A percentile compares a stretch with the other conserved stretches of the same genome.
phyloP scores from a whole-genome alignment of 2,329 filamentous ascomycete species.

The Sporothrix brunneoviolacea region DNA sequence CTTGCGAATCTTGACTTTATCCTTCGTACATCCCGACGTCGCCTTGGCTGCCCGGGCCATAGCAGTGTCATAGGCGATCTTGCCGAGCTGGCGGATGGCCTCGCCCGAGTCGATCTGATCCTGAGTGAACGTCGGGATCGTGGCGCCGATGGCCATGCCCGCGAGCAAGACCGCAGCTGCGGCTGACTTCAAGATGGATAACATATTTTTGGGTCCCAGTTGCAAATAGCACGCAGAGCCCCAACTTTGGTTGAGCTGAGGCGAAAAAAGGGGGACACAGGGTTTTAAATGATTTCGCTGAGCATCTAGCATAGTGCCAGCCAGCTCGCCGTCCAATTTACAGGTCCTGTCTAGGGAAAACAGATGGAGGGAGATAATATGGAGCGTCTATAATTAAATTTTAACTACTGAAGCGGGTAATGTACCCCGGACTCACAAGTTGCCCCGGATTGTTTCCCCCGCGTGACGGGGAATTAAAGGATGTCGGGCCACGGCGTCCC shows the following conservation, averaged over 20 bases:
- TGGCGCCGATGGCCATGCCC: constrained; percentile 1
- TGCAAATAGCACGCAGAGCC: too few relatives aligned
- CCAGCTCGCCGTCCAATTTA: too few relatives aligned
- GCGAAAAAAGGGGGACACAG: too few relatives aligned
- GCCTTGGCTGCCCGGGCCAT: constrained; percentile 21
- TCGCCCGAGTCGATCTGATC: constrained; percentile 22
- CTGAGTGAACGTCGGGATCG: constrained; percentile 19
- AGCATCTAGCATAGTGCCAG: too few relatives aligned
- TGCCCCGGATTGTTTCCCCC: too few relatives aligned
- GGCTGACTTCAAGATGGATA: not conserved
- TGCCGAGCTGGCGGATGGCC: constrained; percentile 20
- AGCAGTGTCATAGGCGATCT: constrained; percentile 22
- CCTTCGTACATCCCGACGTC: constrained; percentile 21
- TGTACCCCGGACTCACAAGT: constrained; percentile 5
- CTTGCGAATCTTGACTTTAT: constrained; percentile 22
- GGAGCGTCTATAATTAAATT: not conserved
- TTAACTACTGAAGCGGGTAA: not conserved
- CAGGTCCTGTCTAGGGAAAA: not conserved
- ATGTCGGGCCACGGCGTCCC: too few relatives aligned
- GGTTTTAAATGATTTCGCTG: too few relatives aligned
- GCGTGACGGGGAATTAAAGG: not conserved
- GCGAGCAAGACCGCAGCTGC: not conserved
- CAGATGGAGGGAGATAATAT: too few relatives aligned
- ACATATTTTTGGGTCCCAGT: too few relatives aligned
- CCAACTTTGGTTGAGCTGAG: not conserved